Conservation (phyloP, 2,329 filamentous ascomycete genomes). For the Scopulariopsis brevicaulis region DNA sequence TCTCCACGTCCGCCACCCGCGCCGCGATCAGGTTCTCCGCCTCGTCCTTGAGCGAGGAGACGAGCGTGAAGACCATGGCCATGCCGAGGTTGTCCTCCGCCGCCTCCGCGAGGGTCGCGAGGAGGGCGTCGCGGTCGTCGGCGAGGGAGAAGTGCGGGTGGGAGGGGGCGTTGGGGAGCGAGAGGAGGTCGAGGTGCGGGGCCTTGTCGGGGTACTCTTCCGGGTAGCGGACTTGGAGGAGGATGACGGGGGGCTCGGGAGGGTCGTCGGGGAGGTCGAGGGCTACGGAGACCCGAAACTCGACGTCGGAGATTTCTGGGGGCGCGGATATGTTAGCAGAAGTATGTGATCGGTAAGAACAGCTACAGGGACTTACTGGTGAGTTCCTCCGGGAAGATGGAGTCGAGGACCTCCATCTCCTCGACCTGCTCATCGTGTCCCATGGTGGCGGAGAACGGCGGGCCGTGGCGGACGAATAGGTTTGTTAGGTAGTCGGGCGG, state of each 20-base stretch:
- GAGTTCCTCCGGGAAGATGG: conserved; percentile 97
- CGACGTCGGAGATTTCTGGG: conserved; percentile 76
- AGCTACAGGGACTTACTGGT: conserved; percentile 48
- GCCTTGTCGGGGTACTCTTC: conserved; percentile 80
- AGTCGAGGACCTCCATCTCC: conserved; percentile 94
- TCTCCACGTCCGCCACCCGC: conserved; percentile 53
- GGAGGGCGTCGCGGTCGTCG: conserved; percentile 65
- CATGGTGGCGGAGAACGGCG: conserved; percentile 25
- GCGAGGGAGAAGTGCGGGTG: conserved; percentile 69
- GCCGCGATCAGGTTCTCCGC: conserved; percentile 78
- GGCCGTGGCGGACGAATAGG: background rate
- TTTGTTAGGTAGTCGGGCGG: background rate
- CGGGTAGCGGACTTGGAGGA: conserved; percentile 83
- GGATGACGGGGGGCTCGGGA: conserved; percentile 55
- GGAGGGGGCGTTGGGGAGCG: conserved; percentile 56
- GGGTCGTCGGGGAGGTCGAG: conserved; percentile 66
- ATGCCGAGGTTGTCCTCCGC: conserved; percentile 92
- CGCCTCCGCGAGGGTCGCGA: conserved; percentile 59
- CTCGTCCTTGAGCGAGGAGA: conserved; percentile 76
- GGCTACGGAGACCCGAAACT: conserved; percentile 77
- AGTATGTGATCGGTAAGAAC: background rate
- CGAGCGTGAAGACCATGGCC: conserved; percentile 92
- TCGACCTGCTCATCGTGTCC: conserved; percentile 82
- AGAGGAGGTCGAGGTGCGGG: conserved; percentile 68
- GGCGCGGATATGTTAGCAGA: background rate